Base-by-base conservation (phyloP, 192 early-diverging fungal species). In the Backusella luteola region DNA sequence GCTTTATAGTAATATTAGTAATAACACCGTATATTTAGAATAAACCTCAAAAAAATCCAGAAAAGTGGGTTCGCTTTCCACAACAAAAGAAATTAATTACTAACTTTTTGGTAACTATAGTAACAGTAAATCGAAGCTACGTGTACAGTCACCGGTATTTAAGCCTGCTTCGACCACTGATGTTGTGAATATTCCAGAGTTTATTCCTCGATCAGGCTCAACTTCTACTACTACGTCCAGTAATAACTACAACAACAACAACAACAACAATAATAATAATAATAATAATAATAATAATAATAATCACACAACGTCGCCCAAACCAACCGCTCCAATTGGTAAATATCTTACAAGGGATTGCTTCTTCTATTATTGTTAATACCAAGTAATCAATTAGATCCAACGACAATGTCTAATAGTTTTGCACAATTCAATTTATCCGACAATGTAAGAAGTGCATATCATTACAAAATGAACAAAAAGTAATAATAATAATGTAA, bases 161-260 rank as follows among this genome's bases (percentile, higher is more conserved):
- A 44, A 72, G 7, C 26, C 70, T 34, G 15, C 70, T 34, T 44
- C 70, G 15, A 84, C 84, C n/a, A 81, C 82, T 35, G 87, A 88
- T 38, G 75, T 81, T 38, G 79, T 86, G 9, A 81, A 87, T 67
- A 87, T 88, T 0, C 88, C 88, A 21, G 83, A 86, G 32, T 91
- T 91, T 78, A 80, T 89, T 19, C 89, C 89, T 21, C 89, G 87
- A 73, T 76, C 75, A 6, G 32, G 26, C 3, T 63, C 56, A 11
- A 63, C 56, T 5, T 29, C 26, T 32, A 63, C 56, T 5, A 26
- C 56, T 4, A 63, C 21, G 0, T 29, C 70, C 32, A 19, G 4
- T 29, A 26, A 63, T 14, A 63, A 63, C 9, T n/a, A n/a, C n/a
- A n/a, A n/a, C n/a, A n/a, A n/a, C n/a, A 23, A 63, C 4, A 21